A percentile compares a stretch with the other conserved stretches of the same genome.
Evolutionary conservation across 176 grass and related monocot species (phyloP).

Genomic region (Otatea glauca): DNA sequence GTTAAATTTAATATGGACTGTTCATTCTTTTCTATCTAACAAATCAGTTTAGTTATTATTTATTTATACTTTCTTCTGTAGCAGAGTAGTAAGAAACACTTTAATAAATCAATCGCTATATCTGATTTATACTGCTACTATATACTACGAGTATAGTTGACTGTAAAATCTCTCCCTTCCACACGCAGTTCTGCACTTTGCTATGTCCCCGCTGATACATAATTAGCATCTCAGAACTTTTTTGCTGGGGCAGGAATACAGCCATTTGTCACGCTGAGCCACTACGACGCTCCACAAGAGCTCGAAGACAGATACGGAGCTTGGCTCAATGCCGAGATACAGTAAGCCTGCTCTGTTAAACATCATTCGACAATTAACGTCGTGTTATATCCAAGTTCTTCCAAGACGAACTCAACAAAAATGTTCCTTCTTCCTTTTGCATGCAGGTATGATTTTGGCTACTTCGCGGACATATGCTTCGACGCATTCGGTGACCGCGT

Average conservation of each 20-base stretch:
- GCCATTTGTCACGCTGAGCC: constrained; percentile 74
- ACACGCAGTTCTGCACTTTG: no score
- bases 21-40: no score
- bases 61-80: no score
- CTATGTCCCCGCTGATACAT: no score
- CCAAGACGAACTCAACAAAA: neutral
- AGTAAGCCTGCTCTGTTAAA: constrained; percentile 32
- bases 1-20: no score
- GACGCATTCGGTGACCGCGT: constrained; percentile 69
- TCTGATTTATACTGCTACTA: no score
- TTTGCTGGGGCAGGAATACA: constrained; percentile 56
- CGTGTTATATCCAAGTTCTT: neutral
- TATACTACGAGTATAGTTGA: no score
- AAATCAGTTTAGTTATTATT: no score
- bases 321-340: constrained; percentile 66
- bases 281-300: constrained; percentile 68
- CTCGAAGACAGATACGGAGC: constrained; percentile 68
- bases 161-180: no score
- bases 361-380: neutral
- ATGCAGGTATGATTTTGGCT: constrained; percentile 56
- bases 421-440: neutral
- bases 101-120: no score
- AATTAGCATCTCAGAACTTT: neutral
- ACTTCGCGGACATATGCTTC: constrained; percentile 73
- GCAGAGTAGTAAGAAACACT: no score